Base-by-base conservation (phyloP, 345 rosid species). In the Brassica cretica region DNA sequence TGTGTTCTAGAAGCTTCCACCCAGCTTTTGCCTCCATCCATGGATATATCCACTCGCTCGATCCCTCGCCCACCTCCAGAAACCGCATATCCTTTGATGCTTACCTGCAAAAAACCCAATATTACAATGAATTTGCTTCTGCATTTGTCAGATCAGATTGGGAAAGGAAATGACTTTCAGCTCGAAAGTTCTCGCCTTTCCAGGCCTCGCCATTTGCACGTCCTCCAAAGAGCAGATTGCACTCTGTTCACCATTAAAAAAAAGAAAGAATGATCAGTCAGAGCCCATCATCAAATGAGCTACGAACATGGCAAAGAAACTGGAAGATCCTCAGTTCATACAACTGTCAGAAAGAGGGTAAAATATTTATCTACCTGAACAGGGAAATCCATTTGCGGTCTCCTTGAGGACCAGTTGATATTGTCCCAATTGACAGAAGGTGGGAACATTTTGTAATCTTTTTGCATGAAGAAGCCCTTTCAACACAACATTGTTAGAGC, bases 381-480 rank as follows among this genome's bases (percentile, higher is more conserved):
- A 70, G 98, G 98, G 83, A 95, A 95, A 88, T 95, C 99, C 97
- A 91, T 93, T 79, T 86, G 93, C 16, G 99, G 96, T 87, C 86
- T 88, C 85, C 99, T 91, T 18, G 94, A 80, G 71, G 89, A 81
- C 99, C 99, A 95, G 78, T 87, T 12, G 64, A 91, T 91, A 76
- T 93, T 95, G 79, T 93, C 93, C 98, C 98, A 93, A 76, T 95
- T 75, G 63, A 93, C 99, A 44, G 88, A 82, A 59, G 99, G 99
- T n/a, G 99, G 96, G 84, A 95, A 95, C 99, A 93, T 93, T 78
- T 93, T 95, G 87, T 93, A 95, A 82, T 93, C 98, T 82, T 83
- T 93, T 86, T 91, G 98, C 99, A 95, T 90, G 84, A 91, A 95
- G 85, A 95, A 93, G 9, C 99, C 98, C 99, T 95, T 35, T 75